These are phyloP conservation scores for Lunasporangiospora selenospora DNA, from an alignment of 192 early-diverging fungal species.

Conservation along the genomic window DNA sequence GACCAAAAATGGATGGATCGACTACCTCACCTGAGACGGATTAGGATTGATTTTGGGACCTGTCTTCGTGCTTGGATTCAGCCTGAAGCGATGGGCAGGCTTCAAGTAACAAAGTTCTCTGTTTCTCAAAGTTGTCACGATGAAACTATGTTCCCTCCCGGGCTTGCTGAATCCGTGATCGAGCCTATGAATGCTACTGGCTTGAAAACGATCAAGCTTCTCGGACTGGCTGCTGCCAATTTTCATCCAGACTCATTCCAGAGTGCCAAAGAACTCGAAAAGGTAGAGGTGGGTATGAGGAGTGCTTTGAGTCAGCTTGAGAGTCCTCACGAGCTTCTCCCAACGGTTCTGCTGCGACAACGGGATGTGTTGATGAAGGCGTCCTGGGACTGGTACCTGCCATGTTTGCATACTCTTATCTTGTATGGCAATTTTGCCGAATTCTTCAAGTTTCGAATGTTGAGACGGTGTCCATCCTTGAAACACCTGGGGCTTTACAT, in stretches of 20 bases:
- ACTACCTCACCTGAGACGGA: too few species aligned
- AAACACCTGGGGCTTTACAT: too few species aligned
- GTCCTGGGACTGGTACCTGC: slow-evolving; percentile 6
- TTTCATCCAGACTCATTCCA: slow-evolving; percentile 5
- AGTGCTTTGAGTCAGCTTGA: background rate
- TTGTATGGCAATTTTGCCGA: background rate
- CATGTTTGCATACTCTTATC: background rate
- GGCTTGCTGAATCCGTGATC: too few species aligned
- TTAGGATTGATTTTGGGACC: too few species aligned
- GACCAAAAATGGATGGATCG: too few species aligned
- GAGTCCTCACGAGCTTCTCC: background rate
- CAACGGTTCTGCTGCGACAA: background rate
- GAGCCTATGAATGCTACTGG: too few species aligned
- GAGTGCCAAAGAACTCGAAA: background rate
- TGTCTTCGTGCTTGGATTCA: too few species aligned
- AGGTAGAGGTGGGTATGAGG: background rate
- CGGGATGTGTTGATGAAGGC: background rate
- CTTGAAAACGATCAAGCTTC: background rate
- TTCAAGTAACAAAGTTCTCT: too few species aligned
- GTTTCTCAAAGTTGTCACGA: too few species aligned
- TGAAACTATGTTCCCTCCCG: too few species aligned
- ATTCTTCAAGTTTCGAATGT: background rate
- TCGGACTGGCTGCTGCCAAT: background rate
- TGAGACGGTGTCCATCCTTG: background rate
- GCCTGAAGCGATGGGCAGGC: too few species aligned